Percentiles rank a stretch among this genome's conserved stretches.
These are phyloP conservation scores for Nicotiana noctiflora DNA, from an alignment of 257 asterid genomes.

Conservation along the genomic window DNA sequence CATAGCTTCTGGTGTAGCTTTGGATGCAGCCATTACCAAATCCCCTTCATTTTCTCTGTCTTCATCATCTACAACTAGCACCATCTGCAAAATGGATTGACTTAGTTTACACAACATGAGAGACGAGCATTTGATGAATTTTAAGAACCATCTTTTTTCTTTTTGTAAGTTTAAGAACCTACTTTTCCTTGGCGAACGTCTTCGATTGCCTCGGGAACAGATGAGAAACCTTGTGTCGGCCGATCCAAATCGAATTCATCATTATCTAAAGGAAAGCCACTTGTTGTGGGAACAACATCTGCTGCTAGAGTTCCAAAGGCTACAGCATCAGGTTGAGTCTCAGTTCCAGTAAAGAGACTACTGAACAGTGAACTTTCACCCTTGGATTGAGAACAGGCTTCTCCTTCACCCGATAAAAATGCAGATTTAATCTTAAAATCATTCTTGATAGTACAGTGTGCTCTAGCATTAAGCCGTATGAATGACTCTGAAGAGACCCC, in stretches of 20 bases:
- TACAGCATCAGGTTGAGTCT: constrained; percentile 48
- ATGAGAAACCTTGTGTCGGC: constrained; percentile 75
- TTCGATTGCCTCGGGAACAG: constrained; percentile 71
- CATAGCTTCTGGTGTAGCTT: constrained; percentile 94
- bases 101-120: not conserved
- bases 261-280: constrained; percentile 48
- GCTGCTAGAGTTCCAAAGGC: constrained; percentile 60
- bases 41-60: constrained; percentile 99
- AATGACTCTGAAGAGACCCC: constrained; percentile 31
- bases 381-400: constrained; percentile 26
- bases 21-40: constrained; percentile 89
- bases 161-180: not conserved
- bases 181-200: constrained; percentile 93
- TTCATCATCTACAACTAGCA: constrained; percentile 93
- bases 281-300: constrained; percentile 45
- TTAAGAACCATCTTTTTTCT: not conserved
- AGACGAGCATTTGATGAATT: constrained; percentile 2
- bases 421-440: constrained; percentile 38
- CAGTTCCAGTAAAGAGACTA: constrained; percentile 46
- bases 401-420: constrained; percentile 47
- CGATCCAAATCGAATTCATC: constrained; percentile 68
- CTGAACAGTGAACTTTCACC: constrained; percentile 28
- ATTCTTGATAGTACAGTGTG: constrained; percentile 33
- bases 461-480: constrained; percentile 27
- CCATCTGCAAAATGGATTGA: constrained; percentile 51